Conservation (phyloP, 2,329 filamentous ascomycete species). For the Periconia digitata region DNA sequence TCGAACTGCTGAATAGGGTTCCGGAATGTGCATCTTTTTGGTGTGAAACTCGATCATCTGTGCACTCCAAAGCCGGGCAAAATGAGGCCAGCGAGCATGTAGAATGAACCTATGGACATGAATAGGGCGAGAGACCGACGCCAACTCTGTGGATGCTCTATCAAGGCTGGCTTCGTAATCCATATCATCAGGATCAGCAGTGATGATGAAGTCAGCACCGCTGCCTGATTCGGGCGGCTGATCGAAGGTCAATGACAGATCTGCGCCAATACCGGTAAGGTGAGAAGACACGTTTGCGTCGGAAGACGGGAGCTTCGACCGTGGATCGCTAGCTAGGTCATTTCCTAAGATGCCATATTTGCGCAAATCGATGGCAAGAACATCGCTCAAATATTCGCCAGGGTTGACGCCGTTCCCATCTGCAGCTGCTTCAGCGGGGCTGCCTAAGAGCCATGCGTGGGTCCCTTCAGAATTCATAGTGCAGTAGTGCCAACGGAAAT, state of each 20-base stretch:
- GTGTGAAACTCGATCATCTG: slow-evolving; percentile 98
- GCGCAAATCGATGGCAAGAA: slow-evolving; percentile 89
- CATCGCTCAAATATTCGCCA: slow-evolving; percentile 91
- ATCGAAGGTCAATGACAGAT: slow-evolving; percentile 86
- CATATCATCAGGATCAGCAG: slow-evolving; percentile 76
- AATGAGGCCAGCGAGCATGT: slow-evolving; percentile 95
- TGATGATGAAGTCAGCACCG: slow-evolving; percentile 88
- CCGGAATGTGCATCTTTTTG: slow-evolving; percentile 96
- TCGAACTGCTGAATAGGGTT: slow-evolving; percentile 90
- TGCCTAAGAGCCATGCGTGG: slow-evolving; percentile 95
- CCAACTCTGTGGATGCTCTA: slow-evolving; percentile 31
- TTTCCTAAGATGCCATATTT: slow-evolving; percentile 90
- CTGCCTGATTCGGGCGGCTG: slow-evolving; percentile 80
- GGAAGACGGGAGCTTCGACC: slow-evolving; percentile 49
- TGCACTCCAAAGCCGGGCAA: slow-evolving; percentile 84
- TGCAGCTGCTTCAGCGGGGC: slow-evolving; percentile 70
- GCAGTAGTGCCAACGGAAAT: slow-evolving; percentile 98
- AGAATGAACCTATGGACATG: slow-evolving; percentile 95
- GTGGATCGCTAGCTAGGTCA: slow-evolving; percentile 55
- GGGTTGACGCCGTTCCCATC: slow-evolving; percentile 70
- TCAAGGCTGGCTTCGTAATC: slow-evolving; percentile 63
- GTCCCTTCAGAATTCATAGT: slow-evolving; percentile 94
- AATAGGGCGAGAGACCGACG: slow-evolving; percentile 70
- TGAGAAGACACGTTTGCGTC: slow-evolving; percentile 56
- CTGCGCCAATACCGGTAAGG: slow-evolving; percentile 71